Evolutionary conservation across 2,329 filamentous ascomycete genomes (phyloP).

Genomic region (Arthrobotrys conoides): DNA sequence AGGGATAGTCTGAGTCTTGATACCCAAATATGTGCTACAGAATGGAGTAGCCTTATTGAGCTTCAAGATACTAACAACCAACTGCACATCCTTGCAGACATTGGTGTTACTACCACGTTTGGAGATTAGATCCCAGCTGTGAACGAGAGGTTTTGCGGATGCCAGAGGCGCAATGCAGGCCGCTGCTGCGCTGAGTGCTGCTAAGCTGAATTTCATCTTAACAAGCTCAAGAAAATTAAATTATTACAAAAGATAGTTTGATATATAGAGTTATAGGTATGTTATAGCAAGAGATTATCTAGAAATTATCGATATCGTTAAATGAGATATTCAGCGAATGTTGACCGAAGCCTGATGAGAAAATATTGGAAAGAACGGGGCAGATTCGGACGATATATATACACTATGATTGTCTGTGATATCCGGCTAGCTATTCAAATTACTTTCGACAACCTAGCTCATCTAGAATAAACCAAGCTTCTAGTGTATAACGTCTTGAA

Average conservation of each 20-base stretch:
- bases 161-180: constrained; percentile 17
- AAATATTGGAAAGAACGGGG: not conserved
- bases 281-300: constrained; percentile 9
- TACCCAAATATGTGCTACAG: constrained; percentile 36
- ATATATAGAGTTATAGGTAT: not conserved
- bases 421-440: not conserved
- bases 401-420: no score
- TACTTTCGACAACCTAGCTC: not conserved
- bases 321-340: not conserved
- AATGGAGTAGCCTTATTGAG: constrained; percentile 38
- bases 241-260: constrained; percentile 13
- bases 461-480: no score
- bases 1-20: constrained; percentile 34
- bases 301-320: not conserved
- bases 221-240: not conserved
- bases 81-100: constrained; percentile 36
- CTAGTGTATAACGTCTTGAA: no score
- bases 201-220: constrained; percentile 30
- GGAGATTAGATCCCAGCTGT: not conserved
- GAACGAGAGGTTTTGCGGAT: constrained; percentile 15
- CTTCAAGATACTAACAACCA: constrained; percentile 31
- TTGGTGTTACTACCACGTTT: not conserved
- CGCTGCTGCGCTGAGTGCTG: constrained; percentile 28
- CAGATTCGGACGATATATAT: constrained; percentile 7
- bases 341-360: not conserved